Evolutionary conservation across 2,329 filamentous ascomycete species (phyloP).

Genomic region (Esteya vermicola): DNA sequence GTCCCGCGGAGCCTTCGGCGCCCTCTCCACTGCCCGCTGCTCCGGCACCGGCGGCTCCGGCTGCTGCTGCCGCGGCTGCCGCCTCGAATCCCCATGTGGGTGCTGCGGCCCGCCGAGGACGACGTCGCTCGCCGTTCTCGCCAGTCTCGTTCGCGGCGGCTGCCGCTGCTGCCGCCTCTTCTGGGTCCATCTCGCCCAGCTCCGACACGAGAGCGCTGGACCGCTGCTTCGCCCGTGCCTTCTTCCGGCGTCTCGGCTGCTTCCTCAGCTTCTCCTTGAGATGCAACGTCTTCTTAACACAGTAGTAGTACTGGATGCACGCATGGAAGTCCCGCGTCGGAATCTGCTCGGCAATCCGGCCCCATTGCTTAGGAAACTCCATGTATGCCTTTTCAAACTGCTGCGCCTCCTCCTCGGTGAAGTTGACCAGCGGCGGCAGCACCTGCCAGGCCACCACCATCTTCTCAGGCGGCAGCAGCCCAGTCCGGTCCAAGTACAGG

Average conservation of each 20-base stretch:
- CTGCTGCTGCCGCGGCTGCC: constrained; percentile 16
- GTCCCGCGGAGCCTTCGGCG: no score
- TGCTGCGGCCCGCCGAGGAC: constrained; percentile 51
- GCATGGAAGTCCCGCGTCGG: constrained; percentile 58
- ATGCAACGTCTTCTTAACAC: constrained; percentile 60
- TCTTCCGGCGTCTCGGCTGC: constrained; percentile 44
- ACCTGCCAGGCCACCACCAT: constrained; percentile 59
- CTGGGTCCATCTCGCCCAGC: constrained; percentile 51
- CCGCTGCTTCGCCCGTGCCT: constrained; percentile 42
- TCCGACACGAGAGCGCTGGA: constrained; percentile 40
- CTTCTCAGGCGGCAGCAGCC: constrained; percentile 48
- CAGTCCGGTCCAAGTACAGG: constrained; percentile 51
- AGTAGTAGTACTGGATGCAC: constrained; percentile 77
- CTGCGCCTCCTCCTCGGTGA: constrained; percentile 54
- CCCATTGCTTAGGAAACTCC: constrained; percentile 71
- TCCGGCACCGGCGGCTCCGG: constrained; percentile 24
- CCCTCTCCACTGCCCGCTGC: no score
- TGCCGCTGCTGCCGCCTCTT: constrained; percentile 24
- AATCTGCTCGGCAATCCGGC: constrained; percentile 55
- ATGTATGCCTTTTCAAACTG: constrained; percentile 63
- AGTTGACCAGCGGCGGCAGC: constrained; percentile 59
- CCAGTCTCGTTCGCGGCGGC: constrained; percentile 28
- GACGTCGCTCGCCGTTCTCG: constrained; percentile 45
- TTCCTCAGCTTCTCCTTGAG: constrained; percentile 64
- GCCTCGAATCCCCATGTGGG: constrained; percentile 57